A percentile compares a stretch with the other conserved stretches of the same genome.
Evolutionary conservation across 805 yeast species (phyloP).

Genomic region (Torulaspora indica): DNA sequence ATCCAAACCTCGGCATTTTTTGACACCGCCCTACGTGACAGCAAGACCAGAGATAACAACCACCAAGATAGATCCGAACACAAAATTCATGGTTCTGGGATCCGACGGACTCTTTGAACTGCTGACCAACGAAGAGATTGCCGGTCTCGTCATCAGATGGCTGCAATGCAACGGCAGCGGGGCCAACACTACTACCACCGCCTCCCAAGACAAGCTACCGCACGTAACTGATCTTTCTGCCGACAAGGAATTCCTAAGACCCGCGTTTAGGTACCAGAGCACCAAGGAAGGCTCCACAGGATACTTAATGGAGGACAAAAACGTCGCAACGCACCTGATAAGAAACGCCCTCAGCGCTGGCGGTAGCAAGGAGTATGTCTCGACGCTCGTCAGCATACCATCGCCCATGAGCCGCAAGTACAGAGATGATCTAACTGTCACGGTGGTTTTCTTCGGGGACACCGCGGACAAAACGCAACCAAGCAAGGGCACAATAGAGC

Average conservation of each 20-base stretch:
- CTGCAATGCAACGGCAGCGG: conserved; percentile 53
- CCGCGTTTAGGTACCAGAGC: conserved; percentile 61
- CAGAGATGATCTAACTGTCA: conserved; percentile 93
- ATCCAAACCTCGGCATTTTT: conserved; percentile 61
- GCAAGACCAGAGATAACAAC: conserved; percentile 92
- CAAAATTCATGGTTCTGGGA: conserved; percentile 86
- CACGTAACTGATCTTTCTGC: conserved; percentile 58
- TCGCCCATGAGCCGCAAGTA: conserved; percentile 86
- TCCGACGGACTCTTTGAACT: conserved; percentile 93
- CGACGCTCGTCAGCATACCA: conserved; percentile 85
- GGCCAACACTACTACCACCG: conserved; percentile 7
- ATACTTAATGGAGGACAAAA: conserved; percentile 70
- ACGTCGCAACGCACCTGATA: conserved; percentile 87
- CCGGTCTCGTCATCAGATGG: conserved; percentile 91
- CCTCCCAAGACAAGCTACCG: conserved; percentile 45
- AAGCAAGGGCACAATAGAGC: conserved; percentile 21
- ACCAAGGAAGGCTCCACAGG: conserved; percentile 33
- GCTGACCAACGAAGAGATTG: conserved; percentile 87
- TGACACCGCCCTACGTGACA: conserved; percentile 95
- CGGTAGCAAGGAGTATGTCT: conserved; percentile 81
- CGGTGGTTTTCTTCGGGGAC: conserved; percentile 88
- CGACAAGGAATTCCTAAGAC: conserved; percentile 55
- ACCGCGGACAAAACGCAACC: conserved; percentile 26
- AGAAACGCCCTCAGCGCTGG: conserved; percentile 90
- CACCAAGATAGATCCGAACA: conserved; percentile 62